Base-by-base conservation (phyloP, 139 green algal species). In the Chlorella ohadii region DNA sequence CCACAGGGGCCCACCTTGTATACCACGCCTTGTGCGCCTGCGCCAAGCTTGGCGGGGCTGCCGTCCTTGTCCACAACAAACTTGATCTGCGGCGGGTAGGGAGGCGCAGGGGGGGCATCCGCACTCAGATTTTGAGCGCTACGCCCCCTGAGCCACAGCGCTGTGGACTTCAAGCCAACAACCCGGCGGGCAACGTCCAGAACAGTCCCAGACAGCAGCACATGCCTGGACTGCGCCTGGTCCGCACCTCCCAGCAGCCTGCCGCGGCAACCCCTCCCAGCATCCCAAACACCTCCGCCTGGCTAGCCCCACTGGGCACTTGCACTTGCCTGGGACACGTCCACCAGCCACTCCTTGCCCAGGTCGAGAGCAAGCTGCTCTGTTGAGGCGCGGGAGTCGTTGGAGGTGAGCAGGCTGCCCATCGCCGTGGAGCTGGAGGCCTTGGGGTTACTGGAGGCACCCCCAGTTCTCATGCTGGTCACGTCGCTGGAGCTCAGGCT, bases 311-410 rank as follows among this genome's bases (percentile, higher is more conserved):
- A 51, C 44, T 9, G 44, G 7, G 9, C 44, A 6, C 44, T 9
- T 6, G 7, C 33, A 47, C 68, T 1, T 27, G 56, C 68, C 68
- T 76, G 68, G 23, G 68, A 76, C 5, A 76, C 38, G 23, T 76
- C 68, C 38, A 76, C 36, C 68, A 76, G 68, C 68, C 68, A 76
- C 68, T 76, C 68, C 38, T 34, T 56, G 38, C 68, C 68, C 68
- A 76, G 41, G 22, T 57, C 38, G 38, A 12, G 20, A 0, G 27
- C 68, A 22, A 76, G 36, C 13, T 68, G 36, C 13, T 68, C 63
- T 1, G 28, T 31, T 22, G 28, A 36, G 63, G 28, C 36, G 28
- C 7, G 63, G 63, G 19, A 22, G n/a, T 13, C 31, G 28, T 31
- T 38, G 63, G n/a, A 13, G 28, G 44, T 51, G 44, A 51, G 11